Evolutionary conservation across 2,329 filamentous ascomycete species (phyloP), one percentile per base, ranked within the genome.

Genomic region (Apiospora malaysiana): DNA sequence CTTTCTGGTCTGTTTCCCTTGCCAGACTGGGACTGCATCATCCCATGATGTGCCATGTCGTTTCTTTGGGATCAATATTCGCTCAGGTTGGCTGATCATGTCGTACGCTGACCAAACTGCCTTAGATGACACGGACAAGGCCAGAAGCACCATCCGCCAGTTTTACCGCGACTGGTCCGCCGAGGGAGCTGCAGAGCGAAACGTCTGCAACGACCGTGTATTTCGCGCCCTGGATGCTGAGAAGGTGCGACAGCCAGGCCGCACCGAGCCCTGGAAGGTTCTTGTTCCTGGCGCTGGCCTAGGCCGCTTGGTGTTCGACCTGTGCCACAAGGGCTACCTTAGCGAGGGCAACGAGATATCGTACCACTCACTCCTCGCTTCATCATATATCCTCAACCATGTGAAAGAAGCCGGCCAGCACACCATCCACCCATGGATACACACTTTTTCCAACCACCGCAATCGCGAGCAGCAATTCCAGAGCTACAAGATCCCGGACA

Each of bases 261-360:
- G 79, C 2, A 77, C 82, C 7, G 49, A 49, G 68, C 84, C 82
- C 10, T 81, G 93, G 66, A 89, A 86, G 63, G 90, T 99, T 0
- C 87, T 99, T 0, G 91, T 98, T 0, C 96, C 96, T 0, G 96
- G 96, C 0, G 95, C 95, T 4, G 96, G 96, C 0, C 85, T 99
- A 2, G 96, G 94, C 2, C 89, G 96, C 18, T 85, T 98, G 2
- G 93, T 98, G 0, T 97, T 97, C 77, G 96, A 99, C 63, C 85
- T 98, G 18, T 94, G 92, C 78, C 84, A 84, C 40, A 85, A 84
- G 0, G 95, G 96, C 14, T 97, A 91, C 80, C 83, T 88, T 14
- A 89, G 90, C 0, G 94, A 98, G 80, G 95, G 95, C 40, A 98
- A 98, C 78, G 93, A 99, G 82, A 97, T 98, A 73, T 98, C 95